phyloP scores from a whole-genome alignment of 257 asterid genomes.

The Mentha longifolia region DNA sequence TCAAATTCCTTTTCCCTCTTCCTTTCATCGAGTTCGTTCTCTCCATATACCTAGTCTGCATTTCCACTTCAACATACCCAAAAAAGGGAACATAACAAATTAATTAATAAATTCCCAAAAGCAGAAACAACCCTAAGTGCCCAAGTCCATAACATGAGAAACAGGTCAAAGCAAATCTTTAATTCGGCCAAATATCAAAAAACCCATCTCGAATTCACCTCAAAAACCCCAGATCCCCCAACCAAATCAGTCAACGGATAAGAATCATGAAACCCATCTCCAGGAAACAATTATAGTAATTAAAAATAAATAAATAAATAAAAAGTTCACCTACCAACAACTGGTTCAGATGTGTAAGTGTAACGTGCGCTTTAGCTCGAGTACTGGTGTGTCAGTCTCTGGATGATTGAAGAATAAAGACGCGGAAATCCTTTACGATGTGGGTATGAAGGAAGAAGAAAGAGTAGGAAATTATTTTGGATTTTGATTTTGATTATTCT shows the following conservation, averaged over 20 bases:
- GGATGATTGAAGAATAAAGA: conserved; percentile 22
- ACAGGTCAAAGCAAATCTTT: conserved; percentile 32
- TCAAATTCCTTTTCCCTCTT: conserved; percentile 82
- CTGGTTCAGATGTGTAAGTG: background rate
- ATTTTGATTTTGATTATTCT: conserved; percentile 29
- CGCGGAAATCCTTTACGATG: background rate
- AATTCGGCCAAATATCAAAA: conserved; percentile 27
- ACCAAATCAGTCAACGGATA: conserved; percentile 7
- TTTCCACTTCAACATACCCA: conserved; percentile 44
- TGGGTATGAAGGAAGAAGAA: background rate
- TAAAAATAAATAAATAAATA: background rate
- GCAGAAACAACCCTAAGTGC: conserved; percentile 11
- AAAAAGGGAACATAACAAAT: conserved; percentile 1
- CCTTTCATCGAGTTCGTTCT: conserved; percentile 74
- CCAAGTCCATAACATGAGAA: background rate
- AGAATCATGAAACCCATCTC: background rate
- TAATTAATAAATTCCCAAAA: conserved; percentile 1
- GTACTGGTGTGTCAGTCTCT: conserved; percentile 14
- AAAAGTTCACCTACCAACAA: conserved; percentile 21
- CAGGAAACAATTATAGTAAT: background rate
- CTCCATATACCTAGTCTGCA: conserved; percentile 93
- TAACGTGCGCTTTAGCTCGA: conserved; percentile 10
- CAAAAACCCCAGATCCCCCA: conserved; percentile 41
- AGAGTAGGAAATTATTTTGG: conserved; percentile 32
- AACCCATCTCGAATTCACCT: conserved; percentile 20